Evolutionary conservation across 2,329 filamentous ascomycete species (phyloP).

Genomic region (Fusarium bulbicola): DNA sequence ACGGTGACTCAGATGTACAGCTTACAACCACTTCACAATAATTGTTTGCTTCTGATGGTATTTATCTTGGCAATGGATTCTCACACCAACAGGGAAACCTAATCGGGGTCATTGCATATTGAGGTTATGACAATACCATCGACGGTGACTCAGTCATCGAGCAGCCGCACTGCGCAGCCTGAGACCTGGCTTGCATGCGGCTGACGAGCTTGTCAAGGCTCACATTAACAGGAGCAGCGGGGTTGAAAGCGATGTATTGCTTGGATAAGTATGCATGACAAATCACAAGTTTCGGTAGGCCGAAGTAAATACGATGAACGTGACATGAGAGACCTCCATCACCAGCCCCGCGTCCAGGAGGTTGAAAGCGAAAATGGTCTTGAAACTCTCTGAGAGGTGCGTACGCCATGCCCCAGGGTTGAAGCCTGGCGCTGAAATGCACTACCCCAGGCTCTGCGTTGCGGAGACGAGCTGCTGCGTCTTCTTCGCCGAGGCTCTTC

Average conservation of each 20-base stretch:
- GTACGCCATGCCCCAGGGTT: background rate
- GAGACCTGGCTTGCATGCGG: background rate
- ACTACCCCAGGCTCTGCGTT: background rate
- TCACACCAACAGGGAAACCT: rapidly evolving
- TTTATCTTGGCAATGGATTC: rapidly evolving
- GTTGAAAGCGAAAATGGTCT: background rate
- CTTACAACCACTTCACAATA: background rate
- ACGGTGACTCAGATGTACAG: background rate
- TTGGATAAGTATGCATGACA: background rate
- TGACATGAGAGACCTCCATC: background rate
- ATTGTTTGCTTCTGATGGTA: background rate
- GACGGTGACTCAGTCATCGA: too few relatives aligned
- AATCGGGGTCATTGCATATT: too few relatives aligned
- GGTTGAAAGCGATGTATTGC: background rate
- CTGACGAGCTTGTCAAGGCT: background rate
- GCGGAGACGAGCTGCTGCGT: background rate
- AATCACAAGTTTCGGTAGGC: background rate
- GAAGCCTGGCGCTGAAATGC: background rate
- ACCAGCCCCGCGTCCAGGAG: background rate
- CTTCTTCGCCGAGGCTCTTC: background rate
- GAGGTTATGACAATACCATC: too few relatives aligned
- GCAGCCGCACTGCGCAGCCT: background rate
- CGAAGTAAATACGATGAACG: background rate
- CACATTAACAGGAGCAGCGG: rapidly evolving
- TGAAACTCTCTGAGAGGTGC: background rate